Base-by-base conservation (phyloP, 2,329 filamentous ascomycete species). In the Verticillium nubilum region DNA sequence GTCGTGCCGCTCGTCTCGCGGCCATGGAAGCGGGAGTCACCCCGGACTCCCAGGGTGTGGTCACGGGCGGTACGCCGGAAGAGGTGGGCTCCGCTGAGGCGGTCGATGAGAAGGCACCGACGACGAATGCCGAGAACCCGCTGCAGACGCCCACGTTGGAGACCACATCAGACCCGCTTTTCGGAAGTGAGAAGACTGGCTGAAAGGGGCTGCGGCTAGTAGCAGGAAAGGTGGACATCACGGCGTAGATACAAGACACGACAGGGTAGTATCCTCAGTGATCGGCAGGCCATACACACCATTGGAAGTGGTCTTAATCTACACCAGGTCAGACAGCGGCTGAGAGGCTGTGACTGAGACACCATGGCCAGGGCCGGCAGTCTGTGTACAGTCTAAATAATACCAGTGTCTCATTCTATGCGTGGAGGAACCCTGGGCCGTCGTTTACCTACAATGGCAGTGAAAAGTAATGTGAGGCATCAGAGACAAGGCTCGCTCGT, bases 1-100 rank as follows among this genome's bases (percentile, higher is more conserved):
- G 80, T 33, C 77, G 80, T 7, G 80, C 80, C n/a, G 80, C 80
- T 42, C 76, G 80, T 17, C 68, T 83, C 25, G 80, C 80, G 12
- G 79, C 79, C 29, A 78, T 82, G 74, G 64, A 65, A 54, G 29
- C 47, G 10, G 57, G 52, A 19, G 27, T 28, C 31, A 15, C 27
- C 6, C 35, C 27, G 25, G 33, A 35, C 9, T 9, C 10, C 19
- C 25, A 35, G 10, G 54, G 42, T 19, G 25, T 56, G 7, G 33
- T n/a, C 7, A 50, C 35, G 13, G 54, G 35, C 13, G 35, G 25
- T n/a, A 47, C 54, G n/a, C 54, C 35, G 2, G 35, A 26, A 15
- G 54, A 56, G 7, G n/a, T 19, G 5, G 54, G 29, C 7, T 29
- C 54, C 31, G 33, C 33, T 13, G 54, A 35, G 12, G 25, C 37